phyloP scores from a whole-genome alignment of 441 rosid genomes.

The Gossypium trilobum region DNA sequence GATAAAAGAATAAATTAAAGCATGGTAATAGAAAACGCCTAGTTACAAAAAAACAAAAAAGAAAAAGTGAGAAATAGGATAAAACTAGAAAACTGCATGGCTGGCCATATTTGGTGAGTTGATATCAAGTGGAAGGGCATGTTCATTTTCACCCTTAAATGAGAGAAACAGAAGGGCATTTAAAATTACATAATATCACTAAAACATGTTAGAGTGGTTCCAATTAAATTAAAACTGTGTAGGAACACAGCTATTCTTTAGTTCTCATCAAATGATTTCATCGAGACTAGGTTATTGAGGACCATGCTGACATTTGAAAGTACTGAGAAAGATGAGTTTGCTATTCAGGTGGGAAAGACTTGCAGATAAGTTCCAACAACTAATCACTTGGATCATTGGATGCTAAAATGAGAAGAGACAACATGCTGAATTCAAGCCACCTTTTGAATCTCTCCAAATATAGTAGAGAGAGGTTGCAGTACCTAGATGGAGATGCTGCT shows the following conservation, averaged over 20 bases:
- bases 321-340: background rate
- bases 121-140: background rate
- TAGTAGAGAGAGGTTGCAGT: constrained; percentile 3
- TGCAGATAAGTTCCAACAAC: background rate
- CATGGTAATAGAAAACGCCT: background rate
- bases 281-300: background rate
- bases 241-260: background rate
- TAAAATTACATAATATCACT: background rate
- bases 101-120: background rate
- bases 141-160: background rate
- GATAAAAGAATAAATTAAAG: constrained; percentile 17
- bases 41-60: background rate
- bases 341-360: constrained; percentile 7
- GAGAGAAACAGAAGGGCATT: background rate
- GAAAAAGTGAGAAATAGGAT: background rate
- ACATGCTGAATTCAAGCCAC: background rate
- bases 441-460: constrained; percentile 2
- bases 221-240: background rate
- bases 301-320: background rate
- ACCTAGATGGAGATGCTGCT: constrained; percentile 46
- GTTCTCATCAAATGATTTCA: background rate
- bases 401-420: constrained; percentile 8
- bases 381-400: background rate
- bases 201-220: constrained; percentile 3
- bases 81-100: background rate